These are phyloP conservation scores for Fusarium paranaense DNA, from an alignment of 2,329 filamentous ascomycete species.

Conservation along the genomic window DNA sequence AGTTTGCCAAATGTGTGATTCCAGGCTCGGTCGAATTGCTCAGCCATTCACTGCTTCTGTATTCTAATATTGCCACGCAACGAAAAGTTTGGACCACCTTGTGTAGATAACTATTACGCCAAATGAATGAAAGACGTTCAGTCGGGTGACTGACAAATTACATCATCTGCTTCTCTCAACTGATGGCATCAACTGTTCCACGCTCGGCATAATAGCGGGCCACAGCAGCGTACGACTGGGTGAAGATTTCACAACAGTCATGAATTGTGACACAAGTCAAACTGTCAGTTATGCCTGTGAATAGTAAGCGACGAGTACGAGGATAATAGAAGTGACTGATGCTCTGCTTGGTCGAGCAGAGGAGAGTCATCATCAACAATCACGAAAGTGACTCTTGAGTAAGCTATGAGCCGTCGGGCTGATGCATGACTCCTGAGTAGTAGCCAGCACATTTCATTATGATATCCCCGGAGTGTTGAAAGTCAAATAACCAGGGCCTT, in stretches of 20 bases:
- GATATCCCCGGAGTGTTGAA: not conserved
- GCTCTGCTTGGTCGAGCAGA: not conserved
- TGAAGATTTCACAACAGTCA: not conserved
- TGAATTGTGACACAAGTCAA: not conserved
- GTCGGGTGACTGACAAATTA: not conserved
- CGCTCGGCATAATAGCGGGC: not conserved
- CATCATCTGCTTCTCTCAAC: not conserved
- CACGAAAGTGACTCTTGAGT: not conserved
- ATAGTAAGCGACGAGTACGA: not conserved
- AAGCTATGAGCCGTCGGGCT: not conserved
- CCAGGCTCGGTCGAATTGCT: not conserved
- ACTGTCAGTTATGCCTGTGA: not conserved
- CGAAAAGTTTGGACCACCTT: not conserved
- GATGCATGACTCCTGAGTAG: not conserved
- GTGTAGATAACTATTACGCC: not conserved
- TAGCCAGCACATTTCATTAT: not conserved
- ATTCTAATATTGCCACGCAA: not conserved
- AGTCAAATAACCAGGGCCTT: not conserved
- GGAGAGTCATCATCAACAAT: not conserved
- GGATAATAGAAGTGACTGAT: not conserved
- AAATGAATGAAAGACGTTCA: not conserved
- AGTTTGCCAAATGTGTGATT: slow-evolving; percentile 14
- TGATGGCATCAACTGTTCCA: not conserved
- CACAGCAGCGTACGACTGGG: not conserved
- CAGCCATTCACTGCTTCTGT: not conserved